Percentiles rank a stretch among this genome's conserved stretches.
These are phyloP conservation scores for Mariannaea elegans DNA, from an alignment of 2,329 filamentous ascomycete species.

Conservation along the genomic window DNA sequence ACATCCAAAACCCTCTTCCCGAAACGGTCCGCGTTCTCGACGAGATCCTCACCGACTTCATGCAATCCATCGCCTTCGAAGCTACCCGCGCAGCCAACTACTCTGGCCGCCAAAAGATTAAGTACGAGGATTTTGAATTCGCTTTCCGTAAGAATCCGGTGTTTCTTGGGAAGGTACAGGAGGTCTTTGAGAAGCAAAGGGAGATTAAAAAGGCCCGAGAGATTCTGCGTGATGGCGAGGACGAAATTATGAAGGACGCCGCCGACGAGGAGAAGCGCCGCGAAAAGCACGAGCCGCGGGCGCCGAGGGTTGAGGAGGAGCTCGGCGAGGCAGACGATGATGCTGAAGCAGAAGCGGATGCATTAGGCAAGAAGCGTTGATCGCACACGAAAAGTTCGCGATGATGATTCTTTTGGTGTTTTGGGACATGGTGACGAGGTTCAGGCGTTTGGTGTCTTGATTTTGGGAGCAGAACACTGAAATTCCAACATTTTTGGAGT, in stretches of 20 bases:
- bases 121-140: constrained; percentile 98
- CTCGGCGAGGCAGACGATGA: constrained; percentile 63
- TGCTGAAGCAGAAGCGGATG: constrained; percentile 52
- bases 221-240: constrained; percentile 74
- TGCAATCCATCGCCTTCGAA: constrained; percentile 91
- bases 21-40: constrained; percentile 89
- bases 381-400: background rate
- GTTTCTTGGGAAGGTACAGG: constrained; percentile 88
- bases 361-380: constrained; percentile 50
- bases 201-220: constrained; percentile 86
- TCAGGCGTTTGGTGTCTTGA: background rate
- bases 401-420: background rate
- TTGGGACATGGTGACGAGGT: background rate
- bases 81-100: constrained; percentile 87
- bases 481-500: no score
- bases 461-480: background rate
- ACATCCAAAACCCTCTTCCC: constrained; percentile 79
- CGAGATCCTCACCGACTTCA: constrained; percentile 96
- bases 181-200: constrained; percentile 87
- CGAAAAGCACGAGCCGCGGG: constrained; percentile 42
- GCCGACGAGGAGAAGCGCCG: constrained; percentile 54
- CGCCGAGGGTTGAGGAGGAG: constrained; percentile 56
- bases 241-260: constrained; percentile 65
- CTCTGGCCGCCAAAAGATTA: constrained; percentile 92
- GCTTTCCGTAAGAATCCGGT: constrained; percentile 84